phyloP scores from a whole-genome alignment of 352 stramenopile genomes.

The Elongisporangium undulatum region DNA sequence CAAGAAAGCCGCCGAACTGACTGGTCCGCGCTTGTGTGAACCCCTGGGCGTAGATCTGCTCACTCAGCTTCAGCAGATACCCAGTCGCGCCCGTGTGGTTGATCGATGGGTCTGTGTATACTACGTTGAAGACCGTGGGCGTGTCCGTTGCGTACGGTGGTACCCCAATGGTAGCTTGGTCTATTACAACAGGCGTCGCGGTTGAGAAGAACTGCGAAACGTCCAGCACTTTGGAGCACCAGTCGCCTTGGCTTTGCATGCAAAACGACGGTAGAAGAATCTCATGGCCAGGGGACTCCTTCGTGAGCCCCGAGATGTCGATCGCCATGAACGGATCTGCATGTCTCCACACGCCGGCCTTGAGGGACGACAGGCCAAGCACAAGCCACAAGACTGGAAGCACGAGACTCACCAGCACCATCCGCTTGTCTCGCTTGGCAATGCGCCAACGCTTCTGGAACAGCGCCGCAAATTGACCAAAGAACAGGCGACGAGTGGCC shows the following conservation, averaged over 20 bases:
- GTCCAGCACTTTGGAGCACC: constrained; percentile 13
- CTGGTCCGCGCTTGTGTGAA: constrained; percentile 9
- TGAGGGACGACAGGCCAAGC: background rate
- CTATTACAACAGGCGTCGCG: too few species aligned
- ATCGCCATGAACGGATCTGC: background rate
- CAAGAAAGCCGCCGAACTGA: constrained; percentile 28
- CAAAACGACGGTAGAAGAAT: constrained; percentile 12
- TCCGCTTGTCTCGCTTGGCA: constrained; percentile 21
- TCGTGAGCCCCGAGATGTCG: background rate
- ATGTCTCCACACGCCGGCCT: background rate
- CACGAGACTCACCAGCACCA: background rate
- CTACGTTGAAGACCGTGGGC: constrained; percentile 20
- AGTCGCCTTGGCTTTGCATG: constrained; percentile 12
- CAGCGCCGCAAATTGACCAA: constrained; percentile 8
- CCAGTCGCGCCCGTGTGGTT: constrained; percentile 16
- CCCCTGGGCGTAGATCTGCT: constrained; percentile 17
- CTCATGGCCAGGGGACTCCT: constrained; percentile 5
- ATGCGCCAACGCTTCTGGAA: constrained; percentile 38
- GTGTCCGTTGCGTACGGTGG: constrained; percentile 10
- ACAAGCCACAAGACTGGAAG: background rate
- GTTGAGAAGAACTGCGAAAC: background rate
- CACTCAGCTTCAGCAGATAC: constrained; percentile 24
- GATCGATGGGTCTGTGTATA: constrained; percentile 15
- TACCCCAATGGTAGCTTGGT: too few species aligned
- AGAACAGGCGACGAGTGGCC: too few species aligned